These are phyloP conservation scores for Clonostachys rosea DNA, from an alignment of 2,329 filamentous ascomycete genomes.

Conservation along the genomic window DNA sequence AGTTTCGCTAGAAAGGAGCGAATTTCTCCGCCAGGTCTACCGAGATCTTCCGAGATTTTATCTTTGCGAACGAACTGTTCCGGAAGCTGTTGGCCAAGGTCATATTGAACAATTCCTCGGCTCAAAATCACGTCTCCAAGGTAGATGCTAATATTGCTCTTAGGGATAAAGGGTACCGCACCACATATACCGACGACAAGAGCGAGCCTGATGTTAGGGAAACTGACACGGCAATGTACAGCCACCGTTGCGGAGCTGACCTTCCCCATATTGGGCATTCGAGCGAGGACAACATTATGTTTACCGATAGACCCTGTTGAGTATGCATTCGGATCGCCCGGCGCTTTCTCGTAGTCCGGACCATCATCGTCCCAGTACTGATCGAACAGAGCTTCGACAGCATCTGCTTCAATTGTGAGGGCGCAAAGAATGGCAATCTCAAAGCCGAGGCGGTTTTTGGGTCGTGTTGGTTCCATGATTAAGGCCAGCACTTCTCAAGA, in stretches of 20 bases:
- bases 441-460: conserved; percentile 2
- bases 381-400: background rate
- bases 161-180: conserved; percentile 7
- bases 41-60: conserved; percentile 14
- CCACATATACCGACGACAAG: conserved; percentile 13
- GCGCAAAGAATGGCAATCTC: conserved; percentile 4
- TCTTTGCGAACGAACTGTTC: conserved; percentile 14
- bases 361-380: conserved; percentile 3
- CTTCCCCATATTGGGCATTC: conserved; percentile 20
- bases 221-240: conserved; percentile 6
- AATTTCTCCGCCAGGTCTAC: conserved; percentile 17
- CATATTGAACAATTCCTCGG: conserved; percentile 11
- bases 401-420: conserved; percentile 4
- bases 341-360: conserved; percentile 10
- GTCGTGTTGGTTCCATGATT: background rate
- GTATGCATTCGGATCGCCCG: conserved; percentile 18
- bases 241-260: conserved; percentile 11
- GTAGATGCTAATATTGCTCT: conserved; percentile 5
- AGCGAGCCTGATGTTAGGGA: conserved; percentile 9
- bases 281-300: conserved; percentile 19
- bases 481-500: too few relatives aligned
- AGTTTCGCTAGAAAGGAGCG: conserved; percentile 2
- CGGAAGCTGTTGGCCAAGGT: conserved; percentile 11
- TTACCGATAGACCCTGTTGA: conserved; percentile 12
- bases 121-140: conserved; percentile 19